Conservation (phyloP, 805 yeast species). For the Brettanomyces sp. region DNA sequence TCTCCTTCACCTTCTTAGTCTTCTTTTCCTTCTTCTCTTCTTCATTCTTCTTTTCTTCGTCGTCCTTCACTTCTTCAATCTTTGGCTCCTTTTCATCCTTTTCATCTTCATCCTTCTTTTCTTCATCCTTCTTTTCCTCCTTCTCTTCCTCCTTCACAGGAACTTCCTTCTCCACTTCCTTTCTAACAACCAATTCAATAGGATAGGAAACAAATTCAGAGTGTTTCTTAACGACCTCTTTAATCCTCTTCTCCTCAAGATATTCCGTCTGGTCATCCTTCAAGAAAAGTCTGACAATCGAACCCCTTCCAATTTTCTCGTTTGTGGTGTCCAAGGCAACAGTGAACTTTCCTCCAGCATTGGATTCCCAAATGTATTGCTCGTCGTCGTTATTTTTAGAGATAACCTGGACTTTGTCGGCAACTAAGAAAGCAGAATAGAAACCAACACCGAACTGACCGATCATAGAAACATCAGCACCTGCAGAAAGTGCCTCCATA, state of each 20-base stretch:
- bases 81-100: slow-evolving; percentile 50
- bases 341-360: slow-evolving; percentile 99
- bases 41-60: slow-evolving; percentile 46
- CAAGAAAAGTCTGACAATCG: slow-evolving; percentile 88
- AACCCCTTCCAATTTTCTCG: slow-evolving; percentile 90
- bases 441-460: slow-evolving; percentile 99
- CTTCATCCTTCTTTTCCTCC: slow-evolving; percentile 38
- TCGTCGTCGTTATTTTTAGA: slow-evolving; percentile 98
- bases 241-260: slow-evolving; percentile 98
- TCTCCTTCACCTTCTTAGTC: slow-evolving; percentile 85
- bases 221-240: slow-evolving; percentile 99
- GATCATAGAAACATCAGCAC: slow-evolving; percentile 99
- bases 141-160: slow-evolving; percentile 68
- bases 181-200: slow-evolving; percentile 94
- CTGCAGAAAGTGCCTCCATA: slow-evolving; percentile 99
- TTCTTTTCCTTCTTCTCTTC: slow-evolving; percentile 67
- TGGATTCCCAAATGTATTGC: slow-evolving; percentile 99
- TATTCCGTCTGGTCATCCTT: slow-evolving; percentile 99
- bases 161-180: slow-evolving; percentile 97
- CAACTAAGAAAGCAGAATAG: slow-evolving; percentile 98
- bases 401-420: slow-evolving; percentile 97
- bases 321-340: slow-evolving; percentile 82
- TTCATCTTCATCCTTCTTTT: slow-evolving; percentile 42
- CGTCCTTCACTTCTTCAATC: slow-evolving; percentile 76
- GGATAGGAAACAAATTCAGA: slow-evolving; percentile 99